A percentile compares a stretch with the other conserved stretches of the same genome.
Evolutionary conservation across 2,329 filamentous ascomycete genomes (phyloP).

Genomic region (Sclerotinia spermophila): DNA sequence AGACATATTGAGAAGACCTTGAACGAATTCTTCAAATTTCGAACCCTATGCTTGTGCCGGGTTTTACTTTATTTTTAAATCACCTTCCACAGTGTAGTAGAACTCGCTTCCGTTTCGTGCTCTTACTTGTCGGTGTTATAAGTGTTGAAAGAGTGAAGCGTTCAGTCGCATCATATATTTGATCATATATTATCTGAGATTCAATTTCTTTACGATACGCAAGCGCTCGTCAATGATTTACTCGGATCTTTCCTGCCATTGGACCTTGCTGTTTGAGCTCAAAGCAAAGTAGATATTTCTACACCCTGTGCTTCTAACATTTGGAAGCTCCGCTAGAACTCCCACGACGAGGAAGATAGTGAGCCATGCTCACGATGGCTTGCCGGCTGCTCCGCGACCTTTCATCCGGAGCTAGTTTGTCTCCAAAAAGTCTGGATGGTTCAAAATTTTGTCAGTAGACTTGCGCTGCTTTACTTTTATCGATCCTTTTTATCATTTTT

Average conservation of each 20-base stretch:
- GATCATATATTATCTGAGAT: no score
- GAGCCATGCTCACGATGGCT: no score
- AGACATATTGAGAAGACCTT: background rate
- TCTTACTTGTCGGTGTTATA: background rate
- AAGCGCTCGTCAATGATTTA: background rate
- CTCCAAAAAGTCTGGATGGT: background rate
- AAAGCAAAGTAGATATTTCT: background rate
- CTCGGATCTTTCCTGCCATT: background rate
- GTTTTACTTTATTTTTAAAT: background rate
- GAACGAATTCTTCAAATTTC: background rate
- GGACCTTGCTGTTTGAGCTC: background rate
- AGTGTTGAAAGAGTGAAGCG: background rate
- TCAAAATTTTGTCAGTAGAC: background rate
- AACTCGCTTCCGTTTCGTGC: background rate
- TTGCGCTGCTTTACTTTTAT: background rate
- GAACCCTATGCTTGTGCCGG: background rate
- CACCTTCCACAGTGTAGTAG: background rate
- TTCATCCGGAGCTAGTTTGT: background rate
- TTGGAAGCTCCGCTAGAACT: background rate
- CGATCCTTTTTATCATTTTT: background rate
- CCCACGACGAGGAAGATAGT: background rate
- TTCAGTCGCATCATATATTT: no score
- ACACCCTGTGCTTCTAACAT: background rate
- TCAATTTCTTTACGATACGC: background rate
- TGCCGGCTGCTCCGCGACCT: no score